Conservation (phyloP, 2,329 filamentous ascomycete genomes). For the Colletotrichum godetiae region DNA sequence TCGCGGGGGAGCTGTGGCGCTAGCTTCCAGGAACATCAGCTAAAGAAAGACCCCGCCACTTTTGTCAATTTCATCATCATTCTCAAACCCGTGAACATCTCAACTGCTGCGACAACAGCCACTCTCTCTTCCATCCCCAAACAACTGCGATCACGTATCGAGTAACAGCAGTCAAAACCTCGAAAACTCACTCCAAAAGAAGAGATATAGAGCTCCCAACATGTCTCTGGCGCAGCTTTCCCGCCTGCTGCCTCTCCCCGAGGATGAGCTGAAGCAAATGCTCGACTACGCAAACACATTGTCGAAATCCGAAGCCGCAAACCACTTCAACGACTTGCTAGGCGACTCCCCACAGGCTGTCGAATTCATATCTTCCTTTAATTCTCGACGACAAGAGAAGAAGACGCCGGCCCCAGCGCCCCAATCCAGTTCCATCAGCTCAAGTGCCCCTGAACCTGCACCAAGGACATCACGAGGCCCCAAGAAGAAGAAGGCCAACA, state of each 20-base stretch:
- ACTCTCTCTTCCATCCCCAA: neutral
- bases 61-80: conserved; percentile 2
- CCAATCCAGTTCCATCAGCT: neutral
- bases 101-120: neutral
- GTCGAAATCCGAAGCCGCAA: conserved; percentile 80
- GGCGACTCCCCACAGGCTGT: conserved; percentile 83
- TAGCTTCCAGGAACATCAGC: conserved; percentile 5
- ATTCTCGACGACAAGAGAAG: conserved; percentile 67
- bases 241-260: conserved; percentile 84
- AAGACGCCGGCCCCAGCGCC: conserved; percentile 44
- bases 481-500: conserved; percentile 66
- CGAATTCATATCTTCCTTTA: conserved; percentile 86
- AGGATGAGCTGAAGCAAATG: conserved; percentile 85
- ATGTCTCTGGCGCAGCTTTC: conserved; percentile 77
- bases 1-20: conserved; percentile 25
- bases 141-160: neutral
- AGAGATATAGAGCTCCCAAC: neutral
- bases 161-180: neutral
- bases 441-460: conserved; percentile 50
- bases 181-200: neutral
- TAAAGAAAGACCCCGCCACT: conserved; percentile 1
- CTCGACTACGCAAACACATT: conserved; percentile 84
- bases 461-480: conserved; percentile 60
- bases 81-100: neutral
- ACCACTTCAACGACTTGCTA: conserved; percentile 88